Evolutionary conservation across 441 rosid genomes (phyloP).

Genomic region (Breynia disticha): DNA sequence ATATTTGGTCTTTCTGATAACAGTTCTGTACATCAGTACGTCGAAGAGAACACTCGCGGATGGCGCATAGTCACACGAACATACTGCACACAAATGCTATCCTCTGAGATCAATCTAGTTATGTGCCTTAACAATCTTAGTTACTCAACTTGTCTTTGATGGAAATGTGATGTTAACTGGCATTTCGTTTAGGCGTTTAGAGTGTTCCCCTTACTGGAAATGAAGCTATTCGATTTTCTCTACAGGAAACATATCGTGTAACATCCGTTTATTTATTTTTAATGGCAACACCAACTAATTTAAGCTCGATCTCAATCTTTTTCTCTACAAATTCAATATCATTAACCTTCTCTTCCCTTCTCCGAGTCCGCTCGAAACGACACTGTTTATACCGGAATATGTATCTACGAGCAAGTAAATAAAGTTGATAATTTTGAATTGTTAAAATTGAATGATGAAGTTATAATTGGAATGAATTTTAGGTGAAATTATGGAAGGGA

Average conservation of each 20-base stretch:
- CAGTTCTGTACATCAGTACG: constrained; percentile 77
- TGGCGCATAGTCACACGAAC: constrained; percentile 35
- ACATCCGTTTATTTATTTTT: not conserved
- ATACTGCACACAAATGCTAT: too few species aligned
- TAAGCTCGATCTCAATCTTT: constrained; percentile 30
- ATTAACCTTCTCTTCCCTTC: constrained; percentile 18
- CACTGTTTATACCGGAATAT: constrained; percentile 35
- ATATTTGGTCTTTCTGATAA: constrained; percentile 8
- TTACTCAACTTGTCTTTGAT: too few species aligned
- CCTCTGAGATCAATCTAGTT: not conserved
- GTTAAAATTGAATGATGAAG: too few species aligned
- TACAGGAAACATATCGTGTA: too few species aligned
- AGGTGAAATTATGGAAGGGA: constrained; percentile 4
- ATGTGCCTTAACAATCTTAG: too few species aligned
- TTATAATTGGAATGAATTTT: not conserved
- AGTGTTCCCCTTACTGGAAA: too few species aligned
- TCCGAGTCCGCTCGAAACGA: constrained; percentile 16
- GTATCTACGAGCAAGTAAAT: constrained; percentile 30
- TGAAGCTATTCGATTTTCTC: too few species aligned
- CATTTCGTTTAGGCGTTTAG: too few species aligned
- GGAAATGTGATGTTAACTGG: too few species aligned
- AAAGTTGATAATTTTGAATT: too few species aligned
- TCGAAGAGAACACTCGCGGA: constrained; percentile 49
- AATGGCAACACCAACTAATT: constrained; percentile 20
- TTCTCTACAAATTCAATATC: constrained; percentile 27